Base-by-base conservation (phyloP, 768 basidiomycete genomes). In the Tulasnella sp. region DNA sequence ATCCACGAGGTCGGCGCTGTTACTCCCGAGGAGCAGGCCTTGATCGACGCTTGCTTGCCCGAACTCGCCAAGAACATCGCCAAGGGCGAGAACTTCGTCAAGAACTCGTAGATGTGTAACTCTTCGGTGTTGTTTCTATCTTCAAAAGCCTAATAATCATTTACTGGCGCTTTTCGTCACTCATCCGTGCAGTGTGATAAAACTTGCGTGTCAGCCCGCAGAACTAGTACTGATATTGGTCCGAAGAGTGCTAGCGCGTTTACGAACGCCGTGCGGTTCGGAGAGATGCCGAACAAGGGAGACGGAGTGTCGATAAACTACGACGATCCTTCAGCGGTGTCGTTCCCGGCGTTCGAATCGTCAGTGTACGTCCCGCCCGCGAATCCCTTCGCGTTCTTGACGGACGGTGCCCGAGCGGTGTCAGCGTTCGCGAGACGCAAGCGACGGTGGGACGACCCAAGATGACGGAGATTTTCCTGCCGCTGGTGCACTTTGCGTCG, bases 61-160 rank as follows among this genome's bases (percentile, higher is more conserved):
- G 93, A 94, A 77, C 87, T 99, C 77, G 91, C 92, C 88, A 95
- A 92, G 89, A 98, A 97, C 88, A 96, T 98, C 77, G 91, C 92
- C 82, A 98, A 95, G 89, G 95, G 95, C 82, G 77, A 78, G 72
- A 75, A 79, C 71, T 82, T 82, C 73, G 78, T 74, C 69, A 72
- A 71, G 69, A 59, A 62, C 36, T 59, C 70, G 42, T 72, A 72
- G 63, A 36, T 64, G 22, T 69, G 29, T 62, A 71, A n/a, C 40
- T 39, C 26, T 35, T 32, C 22, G 32, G 63, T 64, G 63, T 52
- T 19, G 47, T 52, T 22, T 26, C 22, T 22, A 52, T 52, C 19
- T 47, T 52, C 47, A 52, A 52, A 52, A 52, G 47, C 47, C 47
- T 52, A 52, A 52, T 52, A 52, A 9, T n/a, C 4, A 52, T 52